These are phyloP conservation scores for Pseudonitzschia multistriata DNA, from an alignment of 108 stramenopile genomes.

Conservation along the genomic window DNA sequence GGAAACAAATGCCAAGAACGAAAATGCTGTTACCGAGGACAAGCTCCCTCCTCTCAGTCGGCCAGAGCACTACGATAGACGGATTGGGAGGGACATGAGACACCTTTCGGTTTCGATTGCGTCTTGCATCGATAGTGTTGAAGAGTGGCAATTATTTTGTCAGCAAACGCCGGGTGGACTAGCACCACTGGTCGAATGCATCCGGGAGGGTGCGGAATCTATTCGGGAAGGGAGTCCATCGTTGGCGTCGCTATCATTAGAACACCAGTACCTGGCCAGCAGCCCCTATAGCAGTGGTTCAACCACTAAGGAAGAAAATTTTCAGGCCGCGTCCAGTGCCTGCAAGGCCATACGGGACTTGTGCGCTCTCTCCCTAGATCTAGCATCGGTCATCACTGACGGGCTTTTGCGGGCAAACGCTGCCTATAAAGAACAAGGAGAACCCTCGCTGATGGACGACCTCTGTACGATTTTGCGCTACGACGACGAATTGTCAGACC, in stretches of 20 bases:
- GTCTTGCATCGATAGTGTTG: conserved; percentile 52
- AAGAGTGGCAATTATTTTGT: conserved; percentile 65
- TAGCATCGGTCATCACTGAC: conserved; percentile 77
- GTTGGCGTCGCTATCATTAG: conserved; percentile 6
- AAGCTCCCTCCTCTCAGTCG: conserved; percentile 38
- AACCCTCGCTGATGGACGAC: conserved; percentile 37
- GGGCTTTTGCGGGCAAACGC: conserved; percentile 65
- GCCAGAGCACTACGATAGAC: conserved; percentile 59
- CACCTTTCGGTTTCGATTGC: conserved; percentile 64
- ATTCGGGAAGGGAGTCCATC: conserved; percentile 24
- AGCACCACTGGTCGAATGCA: conserved; percentile 67
- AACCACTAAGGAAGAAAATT: conserved; percentile 45
- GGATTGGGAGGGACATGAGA: conserved; percentile 68
- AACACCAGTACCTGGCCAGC: conserved; percentile 11
- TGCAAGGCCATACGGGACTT: conserved; percentile 75
- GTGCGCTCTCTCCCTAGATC: conserved; percentile 65
- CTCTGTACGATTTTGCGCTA: conserved; percentile 61
- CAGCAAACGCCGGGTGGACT: conserved; percentile 65
- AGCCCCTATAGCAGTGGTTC: conserved; percentile 27
- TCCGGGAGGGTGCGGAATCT: conserved; percentile 57
- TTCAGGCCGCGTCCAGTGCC: conserved; percentile 69
- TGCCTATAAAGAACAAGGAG: conserved; percentile 25
- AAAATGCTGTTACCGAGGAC: not conserved
- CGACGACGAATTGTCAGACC: conserved; percentile 43
- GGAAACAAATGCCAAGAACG: not conserved